phyloP scores from a whole-genome alignment of 331 rosid genomes.

The Spiraea crenata region DNA sequence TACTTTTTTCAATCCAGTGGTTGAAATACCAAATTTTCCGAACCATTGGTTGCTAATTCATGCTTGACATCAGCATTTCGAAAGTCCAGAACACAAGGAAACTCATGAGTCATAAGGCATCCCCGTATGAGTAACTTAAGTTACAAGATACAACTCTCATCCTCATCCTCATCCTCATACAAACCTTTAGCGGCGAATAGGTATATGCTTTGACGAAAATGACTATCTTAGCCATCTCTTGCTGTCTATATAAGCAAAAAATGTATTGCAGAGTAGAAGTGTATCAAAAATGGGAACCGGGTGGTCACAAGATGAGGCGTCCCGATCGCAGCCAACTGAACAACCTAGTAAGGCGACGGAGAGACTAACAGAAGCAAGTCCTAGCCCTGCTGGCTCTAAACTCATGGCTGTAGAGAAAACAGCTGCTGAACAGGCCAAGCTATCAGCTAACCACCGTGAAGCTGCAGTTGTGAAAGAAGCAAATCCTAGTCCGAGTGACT shows the following conservation, averaged over 20 bases:
- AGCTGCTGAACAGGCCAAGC: slow-evolving; percentile 1
- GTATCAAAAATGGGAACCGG: slow-evolving; percentile 28
- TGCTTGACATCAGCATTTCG: not conserved
- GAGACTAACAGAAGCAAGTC: not conserved
- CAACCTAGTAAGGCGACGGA: not conserved
- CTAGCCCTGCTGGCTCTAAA: not conserved
- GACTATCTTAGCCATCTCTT: not conserved
- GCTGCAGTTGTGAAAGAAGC: not conserved
- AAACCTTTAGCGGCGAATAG: not conserved
- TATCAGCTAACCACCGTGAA: not conserved
- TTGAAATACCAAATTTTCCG: not conserved
- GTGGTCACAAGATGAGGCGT: slow-evolving; percentile 28
- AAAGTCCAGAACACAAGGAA: not conserved
- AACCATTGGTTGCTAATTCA: not conserved
- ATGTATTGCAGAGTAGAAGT: not conserved
- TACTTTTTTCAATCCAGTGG: not conserved
- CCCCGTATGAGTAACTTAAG: not conserved
- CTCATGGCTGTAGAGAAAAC: not conserved
- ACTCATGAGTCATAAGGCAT: not conserved
- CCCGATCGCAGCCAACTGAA: slow-evolving; percentile 5
- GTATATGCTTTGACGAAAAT: not conserved
- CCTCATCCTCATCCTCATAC: not conserved
- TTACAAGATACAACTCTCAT: not conserved
- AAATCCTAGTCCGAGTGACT: not conserved
- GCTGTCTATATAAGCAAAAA: not conserved